Conservation (phyloP, 2,329 filamentous ascomycete species). For the Pseudogymnoascus sp. region DNA sequence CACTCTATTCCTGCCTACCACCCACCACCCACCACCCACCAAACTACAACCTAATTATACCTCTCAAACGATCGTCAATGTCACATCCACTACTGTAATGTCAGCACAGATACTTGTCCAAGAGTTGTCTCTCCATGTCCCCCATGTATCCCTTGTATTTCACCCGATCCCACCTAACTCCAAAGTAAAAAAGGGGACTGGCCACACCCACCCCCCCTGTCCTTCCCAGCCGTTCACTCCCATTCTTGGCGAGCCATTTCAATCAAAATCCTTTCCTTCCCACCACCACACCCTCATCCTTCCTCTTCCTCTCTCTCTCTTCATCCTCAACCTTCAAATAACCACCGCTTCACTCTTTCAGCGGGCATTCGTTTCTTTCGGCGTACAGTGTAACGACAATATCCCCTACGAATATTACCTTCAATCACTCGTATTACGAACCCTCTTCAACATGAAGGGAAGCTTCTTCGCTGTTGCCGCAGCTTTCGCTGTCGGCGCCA, state of each 20-base stretch:
- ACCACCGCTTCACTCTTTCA: slow-evolving; percentile 80
- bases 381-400: slow-evolving; percentile 1
- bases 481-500: slow-evolving; percentile 48
- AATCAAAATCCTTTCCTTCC: background rate
- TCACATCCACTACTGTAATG: background rate
- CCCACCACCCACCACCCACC: background rate
- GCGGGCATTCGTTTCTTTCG: slow-evolving; percentile 62
- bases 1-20: too few relatives aligned
- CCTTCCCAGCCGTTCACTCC: background rate
- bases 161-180: background rate
- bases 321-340: slow-evolving; percentile 22
- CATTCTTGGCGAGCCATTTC: background rate
- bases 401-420: background rate
- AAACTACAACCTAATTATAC: background rate
- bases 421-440: slow-evolving; percentile 10
- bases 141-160: background rate
- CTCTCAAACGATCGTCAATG: background rate
- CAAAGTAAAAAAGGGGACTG: background rate
- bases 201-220: background rate
- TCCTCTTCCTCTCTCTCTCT: slow-evolving; percentile 26
- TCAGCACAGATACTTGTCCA: background rate
- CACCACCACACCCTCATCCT: slow-evolving; percentile 17
- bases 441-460: slow-evolving; percentile 60
- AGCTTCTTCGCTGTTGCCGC: slow-evolving; percentile 57
- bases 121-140: background rate